phyloP scores from a whole-genome alignment of 2,329 filamentous ascomycete genomes.

The Passalora sequoiae region DNA sequence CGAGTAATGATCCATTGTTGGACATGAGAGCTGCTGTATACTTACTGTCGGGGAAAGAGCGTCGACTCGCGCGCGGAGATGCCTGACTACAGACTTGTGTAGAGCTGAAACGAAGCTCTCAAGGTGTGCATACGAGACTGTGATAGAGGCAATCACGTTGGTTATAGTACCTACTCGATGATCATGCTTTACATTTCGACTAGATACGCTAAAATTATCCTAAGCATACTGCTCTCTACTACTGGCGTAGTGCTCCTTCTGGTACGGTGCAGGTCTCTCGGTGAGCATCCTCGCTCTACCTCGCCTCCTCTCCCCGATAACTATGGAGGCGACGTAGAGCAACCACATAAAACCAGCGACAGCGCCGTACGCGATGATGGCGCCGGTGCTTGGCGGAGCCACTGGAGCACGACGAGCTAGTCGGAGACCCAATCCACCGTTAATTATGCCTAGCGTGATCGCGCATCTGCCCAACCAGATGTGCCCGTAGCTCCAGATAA shows the following conservation, averaged over 20 bases:
- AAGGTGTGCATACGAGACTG: too few species aligned
- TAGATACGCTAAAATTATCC: too few species aligned
- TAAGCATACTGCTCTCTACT: constrained; percentile 12
- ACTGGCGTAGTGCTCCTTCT: constrained; percentile 11
- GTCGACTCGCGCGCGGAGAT: too few species aligned
- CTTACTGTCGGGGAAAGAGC: constrained; percentile 51
- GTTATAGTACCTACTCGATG: too few species aligned
- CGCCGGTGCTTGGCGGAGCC: constrained; percentile 27
- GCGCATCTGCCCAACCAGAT: constrained; percentile 51
- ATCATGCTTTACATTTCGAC: too few species aligned
- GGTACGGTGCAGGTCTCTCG: not conserved
- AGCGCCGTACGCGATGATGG: constrained; percentile 47
- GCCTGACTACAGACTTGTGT: too few species aligned
- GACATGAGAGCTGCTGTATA: constrained; percentile 54
- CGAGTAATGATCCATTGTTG: constrained; percentile 52
- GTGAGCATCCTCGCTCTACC: constrained; percentile 9
- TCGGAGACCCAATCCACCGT: constrained; percentile 51
- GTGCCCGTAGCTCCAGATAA: constrained; percentile 47
- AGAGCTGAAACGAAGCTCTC: too few species aligned
- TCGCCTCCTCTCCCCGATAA: constrained; percentile 20
- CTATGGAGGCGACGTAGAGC: constrained; percentile 34
- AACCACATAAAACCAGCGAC: constrained; percentile 47
- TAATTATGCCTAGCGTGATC: constrained; percentile 52
- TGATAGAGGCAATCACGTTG: too few species aligned
- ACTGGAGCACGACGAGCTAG: constrained; percentile 40